Base-by-base conservation (phyloP, 345 rosid species). In the Firmiana major region DNA sequence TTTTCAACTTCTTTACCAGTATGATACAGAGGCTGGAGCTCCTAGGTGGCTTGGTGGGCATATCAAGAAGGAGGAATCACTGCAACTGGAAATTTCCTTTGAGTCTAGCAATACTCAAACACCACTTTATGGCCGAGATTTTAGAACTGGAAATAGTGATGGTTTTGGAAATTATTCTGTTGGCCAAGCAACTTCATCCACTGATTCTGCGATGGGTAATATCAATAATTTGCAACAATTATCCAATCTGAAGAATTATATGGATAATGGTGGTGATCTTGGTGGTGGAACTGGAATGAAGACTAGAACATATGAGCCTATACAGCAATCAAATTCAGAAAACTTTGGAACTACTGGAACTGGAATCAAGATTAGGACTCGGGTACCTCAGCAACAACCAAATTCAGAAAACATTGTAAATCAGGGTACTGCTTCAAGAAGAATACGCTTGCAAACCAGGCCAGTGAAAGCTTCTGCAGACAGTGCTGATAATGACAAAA, bases 401-500 rank as follows among this genome's bases (percentile, higher is more conserved):
- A 65, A 60, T 74, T 73, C 86, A 7, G 83, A 66, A 63, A 76
- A 72, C 69, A 46, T 80, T 21, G 63, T 9, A 38, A 1, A 19
- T 77, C 95, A 90, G 74, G 97, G 94, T 60, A 91, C 85, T 76
- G 95, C 94, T 78, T 78, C 82, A 28, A 86, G 93, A 80, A 90
- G 95, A 83, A 68, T 93, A 75, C 91, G 78, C 16, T 76, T 94
- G 79, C 90, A 80, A 79, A 36, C 60, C 22, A 75, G 51, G 6
- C 72, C 21, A 63, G 38, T 67, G 73, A 45, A 19, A 80, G 71
- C 53, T 12, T 62, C 43, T 62, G 46, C 10, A 26, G 78, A 59
- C 58, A 31, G n/a, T 75, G 71, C 13, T 21, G 58, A 46, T 49
- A 43, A 51, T 51, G 77, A 40, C 63, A 63, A 48, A 59, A 72